Conservation (phyloP, 495 filamentous ascomycete genomes). For the Glarea lozoyensis region DNA sequence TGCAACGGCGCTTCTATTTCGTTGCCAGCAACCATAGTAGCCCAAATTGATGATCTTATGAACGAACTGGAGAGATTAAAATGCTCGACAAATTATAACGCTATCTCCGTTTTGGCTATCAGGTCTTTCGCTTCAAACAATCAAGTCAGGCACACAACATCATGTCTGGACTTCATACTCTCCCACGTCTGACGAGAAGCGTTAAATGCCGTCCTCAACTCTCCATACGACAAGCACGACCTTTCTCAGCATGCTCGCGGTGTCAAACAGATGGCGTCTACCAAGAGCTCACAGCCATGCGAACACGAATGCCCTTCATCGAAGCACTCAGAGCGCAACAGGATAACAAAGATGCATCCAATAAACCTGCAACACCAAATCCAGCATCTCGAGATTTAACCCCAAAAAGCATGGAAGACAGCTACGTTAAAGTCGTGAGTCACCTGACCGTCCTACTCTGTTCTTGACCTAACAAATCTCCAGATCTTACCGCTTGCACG, state of each 20-base stretch:
- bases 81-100: no score
- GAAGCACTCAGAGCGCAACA: conserved; percentile 20
- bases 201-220: not conserved
- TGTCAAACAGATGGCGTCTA: conserved; percentile 21
- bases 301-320: conserved; percentile 21
- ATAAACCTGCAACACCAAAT: not conserved
- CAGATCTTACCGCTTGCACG: conserved; percentile 30
- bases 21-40: no score
- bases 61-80: no score
- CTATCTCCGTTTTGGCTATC: no score
- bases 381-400: conserved; percentile 21
- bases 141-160: no score
- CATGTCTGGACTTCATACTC: conserved; percentile 2
- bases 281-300: conserved; percentile 20
- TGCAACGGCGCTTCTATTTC: no score
- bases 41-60: no score
- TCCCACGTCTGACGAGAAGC: conserved; percentile 3
- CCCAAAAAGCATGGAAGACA: conserved; percentile 35
- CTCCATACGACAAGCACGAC: not conserved
- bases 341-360: not conserved
- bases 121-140: no score
- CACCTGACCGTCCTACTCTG: not conserved
- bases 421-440: conserved; percentile 29
- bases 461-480: not conserved
- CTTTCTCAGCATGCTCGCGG: conserved; percentile 8